These are phyloP conservation scores for Aspergillus nidulans DNA, from an alignment of 495 filamentous ascomycete genomes.

Conservation along the genomic window DNA sequence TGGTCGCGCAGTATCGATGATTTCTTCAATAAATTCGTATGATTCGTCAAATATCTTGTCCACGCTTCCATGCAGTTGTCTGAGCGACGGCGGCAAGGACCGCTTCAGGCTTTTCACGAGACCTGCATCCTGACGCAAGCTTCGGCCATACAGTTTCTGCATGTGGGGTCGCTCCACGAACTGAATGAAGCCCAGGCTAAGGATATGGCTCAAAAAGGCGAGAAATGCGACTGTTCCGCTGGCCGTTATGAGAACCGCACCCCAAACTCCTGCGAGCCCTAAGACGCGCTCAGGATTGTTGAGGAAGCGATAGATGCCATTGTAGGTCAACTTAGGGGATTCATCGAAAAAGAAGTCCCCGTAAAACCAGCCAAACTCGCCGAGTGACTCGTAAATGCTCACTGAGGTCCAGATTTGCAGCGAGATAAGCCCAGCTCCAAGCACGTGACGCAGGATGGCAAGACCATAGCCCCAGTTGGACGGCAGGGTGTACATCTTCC, in stretches of 20 bases:
- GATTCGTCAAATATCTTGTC: constrained; percentile 84
- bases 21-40: constrained; percentile 82
- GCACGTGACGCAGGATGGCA: constrained; percentile 77
- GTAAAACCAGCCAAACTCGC: constrained; percentile 99
- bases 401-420: constrained; percentile 90
- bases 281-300: constrained; percentile 96
- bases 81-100: constrained; percentile 76
- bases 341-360: constrained; percentile 94
- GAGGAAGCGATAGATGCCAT: constrained; percentile 93
- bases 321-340: constrained; percentile 83
- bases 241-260: constrained; percentile 85
- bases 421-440: constrained; percentile 74
- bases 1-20: constrained; percentile 81
- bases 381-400: constrained; percentile 93
- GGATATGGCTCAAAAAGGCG: constrained; percentile 77
- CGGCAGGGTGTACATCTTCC: constrained; percentile 92
- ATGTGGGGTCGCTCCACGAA: constrained; percentile 95
- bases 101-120: constrained; percentile 84
- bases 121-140: constrained; percentile 80
- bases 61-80: constrained; percentile 73
- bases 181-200: constrained; percentile 84
- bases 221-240: constrained; percentile 78
- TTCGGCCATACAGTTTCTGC: constrained; percentile 92
- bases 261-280: constrained; percentile 94
- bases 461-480: constrained; percentile 80